Evolutionary conservation across 2,329 filamentous ascomycete species (phyloP), one percentile per base, ranked within the genome.

Genomic region (Sporothrix curviconia): DNA sequence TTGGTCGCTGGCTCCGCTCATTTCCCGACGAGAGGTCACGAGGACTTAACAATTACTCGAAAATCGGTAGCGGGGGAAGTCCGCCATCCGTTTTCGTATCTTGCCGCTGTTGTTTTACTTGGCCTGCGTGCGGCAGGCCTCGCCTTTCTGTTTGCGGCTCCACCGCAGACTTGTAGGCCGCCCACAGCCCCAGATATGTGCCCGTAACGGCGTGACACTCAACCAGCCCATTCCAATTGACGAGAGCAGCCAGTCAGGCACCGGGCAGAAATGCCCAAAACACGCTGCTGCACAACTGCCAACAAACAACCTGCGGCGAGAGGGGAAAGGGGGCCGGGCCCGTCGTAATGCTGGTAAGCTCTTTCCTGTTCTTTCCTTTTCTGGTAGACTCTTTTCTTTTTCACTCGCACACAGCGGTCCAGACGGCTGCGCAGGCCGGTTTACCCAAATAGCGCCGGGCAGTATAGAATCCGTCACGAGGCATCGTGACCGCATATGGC

Each of bases 401-500:
- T n/a, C n/a, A n/a, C n/a, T n/a, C n/a, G n/a, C n/a, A n/a, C n/a
- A n/a, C 25, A 22, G 17, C 46, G 46, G 46, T 49, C 46, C 46
- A 49, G 30, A 15, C 40, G 52, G 52, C 52, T 44, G 19, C 28
- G 19, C 19, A 55, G n/a, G 39, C 52, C 39, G 52, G 52, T 51
- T 44, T 44, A 55, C 52, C 39, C 52, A 55, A 44, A 55, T 55
- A 24, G 53, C 32, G 19, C 34, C 32, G 32, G 12, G 47, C 30
- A 19, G 46, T 50, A n/a, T 32, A 57, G 53, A 55, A 50, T 28
- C 42, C 47, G 49, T 63, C 61, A 63, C 61, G 58, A 58, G 59
- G 58, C 44, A 44, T 36, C 52, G 40, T 37, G 49, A 44, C 37
- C 47, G n/a, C n/a, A n/a, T n/a, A n/a, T n/a, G n/a, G n/a, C n/a